These are phyloP conservation scores for Gliomastix tumulicola DNA, from an alignment of 2,329 filamentous ascomycete species.

Conservation along the genomic window DNA sequence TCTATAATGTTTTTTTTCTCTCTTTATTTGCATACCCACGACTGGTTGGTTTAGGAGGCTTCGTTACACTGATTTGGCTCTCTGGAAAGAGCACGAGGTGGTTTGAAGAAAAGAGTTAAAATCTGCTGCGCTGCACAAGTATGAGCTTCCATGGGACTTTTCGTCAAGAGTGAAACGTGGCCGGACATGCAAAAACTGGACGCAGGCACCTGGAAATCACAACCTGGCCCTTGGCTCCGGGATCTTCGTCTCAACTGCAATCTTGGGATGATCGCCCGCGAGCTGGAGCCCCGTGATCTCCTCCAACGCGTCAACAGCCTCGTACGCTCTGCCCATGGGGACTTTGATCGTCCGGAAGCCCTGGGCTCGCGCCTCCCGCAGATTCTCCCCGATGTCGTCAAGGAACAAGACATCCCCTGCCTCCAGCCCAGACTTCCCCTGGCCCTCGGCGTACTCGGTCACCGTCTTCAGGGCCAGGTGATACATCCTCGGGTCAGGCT, in stretches of 20 bases:
- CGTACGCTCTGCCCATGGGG: constrained; percentile 64
- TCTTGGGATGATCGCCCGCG: constrained; percentile 45
- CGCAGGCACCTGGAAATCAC: too few species aligned
- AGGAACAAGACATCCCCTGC: constrained; percentile 74
- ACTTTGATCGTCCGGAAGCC: constrained; percentile 87
- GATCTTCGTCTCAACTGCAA: constrained; percentile 9
- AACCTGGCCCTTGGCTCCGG: too few species aligned
- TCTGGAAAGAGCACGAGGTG: too few species aligned
- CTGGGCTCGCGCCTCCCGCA: constrained; percentile 67
- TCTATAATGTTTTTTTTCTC: too few species aligned
- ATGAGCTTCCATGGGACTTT: too few species aligned
- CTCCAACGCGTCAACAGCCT: constrained; percentile 80
- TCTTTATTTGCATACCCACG: too few species aligned
- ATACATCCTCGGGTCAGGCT: constrained; percentile 81
- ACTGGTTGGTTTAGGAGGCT: too few species aligned
- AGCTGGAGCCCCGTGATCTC: constrained; percentile 61
- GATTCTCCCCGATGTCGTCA: constrained; percentile 90
- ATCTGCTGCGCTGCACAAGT: too few species aligned
- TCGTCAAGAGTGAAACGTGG: too few species aligned
- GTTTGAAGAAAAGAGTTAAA: too few species aligned
- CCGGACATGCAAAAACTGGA: too few species aligned
- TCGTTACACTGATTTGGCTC: too few species aligned
- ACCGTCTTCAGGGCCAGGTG: constrained; percentile 61
- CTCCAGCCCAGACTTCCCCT: constrained; percentile 43
- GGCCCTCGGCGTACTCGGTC: constrained; percentile 52